Evolutionary conservation across 495 filamentous ascomycete genomes (phyloP).

Genomic region (Achaetomiella virescens): DNA sequence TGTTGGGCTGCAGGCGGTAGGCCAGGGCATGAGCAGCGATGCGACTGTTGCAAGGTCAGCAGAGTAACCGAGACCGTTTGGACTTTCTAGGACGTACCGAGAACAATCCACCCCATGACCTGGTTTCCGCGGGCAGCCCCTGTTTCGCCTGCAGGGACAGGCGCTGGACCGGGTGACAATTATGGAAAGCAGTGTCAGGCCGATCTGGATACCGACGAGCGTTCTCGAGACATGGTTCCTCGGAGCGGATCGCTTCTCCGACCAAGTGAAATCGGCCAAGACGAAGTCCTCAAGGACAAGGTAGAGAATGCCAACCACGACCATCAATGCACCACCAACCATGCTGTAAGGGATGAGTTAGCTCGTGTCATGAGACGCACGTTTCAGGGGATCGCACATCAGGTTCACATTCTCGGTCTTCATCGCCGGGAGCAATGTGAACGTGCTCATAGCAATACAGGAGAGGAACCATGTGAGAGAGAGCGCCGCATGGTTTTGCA

Average conservation of each 20-base stretch:
- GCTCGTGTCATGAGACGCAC: conserved; percentile 12
- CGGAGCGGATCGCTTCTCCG: conserved; percentile 20
- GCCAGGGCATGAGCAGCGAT: conserved; percentile 77
- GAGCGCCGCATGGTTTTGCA: conserved; percentile 57
- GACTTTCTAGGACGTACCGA: conserved; percentile 51
- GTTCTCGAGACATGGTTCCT: conserved; percentile 31
- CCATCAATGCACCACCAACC: conserved; percentile 72
- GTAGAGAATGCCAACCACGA: conserved; percentile 70
- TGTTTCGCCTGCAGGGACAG: conserved; percentile 76
- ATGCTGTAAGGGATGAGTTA: conserved; percentile 47
- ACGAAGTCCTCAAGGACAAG: conserved; percentile 74
- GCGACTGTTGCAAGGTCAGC: conserved; percentile 44
- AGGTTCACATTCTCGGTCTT: conserved; percentile 72
- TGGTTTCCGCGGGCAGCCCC: conserved; percentile 91
- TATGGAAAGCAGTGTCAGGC: conserved; percentile 79
- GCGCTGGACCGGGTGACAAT: conserved; percentile 79
- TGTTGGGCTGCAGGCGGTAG: conserved; percentile 74
- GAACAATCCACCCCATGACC: conserved; percentile 74
- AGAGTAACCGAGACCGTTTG: background rate
- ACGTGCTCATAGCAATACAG: conserved; percentile 78
- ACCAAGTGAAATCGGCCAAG: conserved; percentile 39
- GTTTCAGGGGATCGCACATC: conserved; percentile 54
- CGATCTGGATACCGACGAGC: conserved; percentile 51
- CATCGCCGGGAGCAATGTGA: conserved; percentile 80
- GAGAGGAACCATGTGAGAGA: conserved; percentile 66